Conservation (phyloP, 1,284 basidiomycete species). For the Apiotrichum laibachii region DNA sequence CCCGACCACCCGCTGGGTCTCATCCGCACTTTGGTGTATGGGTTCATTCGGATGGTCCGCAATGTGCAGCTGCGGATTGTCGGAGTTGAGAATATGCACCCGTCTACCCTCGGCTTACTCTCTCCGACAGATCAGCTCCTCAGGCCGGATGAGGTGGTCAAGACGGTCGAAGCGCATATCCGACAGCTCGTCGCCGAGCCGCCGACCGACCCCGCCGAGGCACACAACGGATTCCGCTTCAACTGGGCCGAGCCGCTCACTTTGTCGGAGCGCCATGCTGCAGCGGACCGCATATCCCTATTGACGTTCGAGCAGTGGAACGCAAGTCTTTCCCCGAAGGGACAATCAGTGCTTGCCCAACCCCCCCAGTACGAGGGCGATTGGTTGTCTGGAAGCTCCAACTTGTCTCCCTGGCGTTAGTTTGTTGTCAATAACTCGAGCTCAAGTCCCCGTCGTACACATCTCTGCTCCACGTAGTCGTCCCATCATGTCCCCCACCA, state of each 20-base stretch:
- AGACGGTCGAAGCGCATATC: too few species aligned
- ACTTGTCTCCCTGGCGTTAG: background rate
- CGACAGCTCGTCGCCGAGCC: too few species aligned
- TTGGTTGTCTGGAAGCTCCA: background rate
- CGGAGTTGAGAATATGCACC: slow-evolving; percentile 3
- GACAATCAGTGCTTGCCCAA: background rate
- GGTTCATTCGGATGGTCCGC: background rate
- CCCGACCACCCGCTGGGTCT: background rate
- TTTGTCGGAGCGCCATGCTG: background rate
- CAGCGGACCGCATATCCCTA: background rate
- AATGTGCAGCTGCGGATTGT: background rate
- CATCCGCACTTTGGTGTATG: background rate
- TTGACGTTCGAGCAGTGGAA: slow-evolving; percentile 1
- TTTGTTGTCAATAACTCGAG: background rate
- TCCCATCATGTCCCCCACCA: too few species aligned
- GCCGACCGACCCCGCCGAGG: too few species aligned
- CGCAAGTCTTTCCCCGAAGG: background rate
- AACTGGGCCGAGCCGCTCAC: background rate
- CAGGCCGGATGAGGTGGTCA: background rate
- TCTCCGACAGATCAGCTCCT: background rate
- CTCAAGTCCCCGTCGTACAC: background rate
- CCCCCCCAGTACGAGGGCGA: background rate
- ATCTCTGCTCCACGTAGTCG: background rate
- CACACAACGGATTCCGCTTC: too few species aligned
- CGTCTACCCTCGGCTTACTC: background rate